Conservation (phyloP, 1,284 basidiomycete species). For the Sphagnurus paluster region DNA sequence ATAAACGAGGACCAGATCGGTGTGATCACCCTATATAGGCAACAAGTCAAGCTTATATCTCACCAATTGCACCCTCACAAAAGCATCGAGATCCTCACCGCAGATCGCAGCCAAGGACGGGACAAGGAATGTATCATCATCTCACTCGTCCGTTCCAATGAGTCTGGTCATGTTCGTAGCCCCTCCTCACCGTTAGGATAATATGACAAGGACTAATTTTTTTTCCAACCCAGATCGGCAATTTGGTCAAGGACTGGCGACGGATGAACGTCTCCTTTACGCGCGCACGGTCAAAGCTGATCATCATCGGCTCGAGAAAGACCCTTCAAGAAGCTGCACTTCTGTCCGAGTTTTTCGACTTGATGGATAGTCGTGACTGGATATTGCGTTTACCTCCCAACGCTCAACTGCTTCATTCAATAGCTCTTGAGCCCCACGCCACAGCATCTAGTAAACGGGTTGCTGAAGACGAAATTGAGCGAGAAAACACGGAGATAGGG, state of each 20-base stretch:
- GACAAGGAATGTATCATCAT: constrained; percentile 97
- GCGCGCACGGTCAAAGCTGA: constrained; percentile 85
- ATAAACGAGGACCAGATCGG: constrained; percentile 75
- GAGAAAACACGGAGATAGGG: constrained; percentile 10
- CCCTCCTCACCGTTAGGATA: neutral
- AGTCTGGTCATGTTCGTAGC: constrained; percentile 60
- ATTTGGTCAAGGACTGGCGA: constrained; percentile 92
- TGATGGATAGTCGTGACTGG: constrained; percentile 77
- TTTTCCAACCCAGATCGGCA: constrained; percentile 65
- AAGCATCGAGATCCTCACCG: constrained; percentile 87
- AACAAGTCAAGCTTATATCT: constrained; percentile 88
- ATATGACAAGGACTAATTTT: neutral
- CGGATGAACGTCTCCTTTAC: constrained; percentile 97
- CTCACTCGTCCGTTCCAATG: constrained; percentile 89
- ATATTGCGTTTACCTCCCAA: constrained; percentile 54
- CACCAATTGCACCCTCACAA: constrained; percentile 52
- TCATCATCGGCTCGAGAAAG: constrained; percentile 84
- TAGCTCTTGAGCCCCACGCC: constrained; percentile 1
- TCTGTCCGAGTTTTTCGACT: constrained; percentile 68
- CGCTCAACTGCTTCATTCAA: constrained; percentile 54
- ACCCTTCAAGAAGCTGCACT: constrained; percentile 69
- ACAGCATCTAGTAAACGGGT: constrained; percentile 16
- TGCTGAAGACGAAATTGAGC: neutral
- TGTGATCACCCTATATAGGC: constrained; percentile 89
- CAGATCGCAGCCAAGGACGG: constrained; percentile 93